Base-by-base conservation (phyloP, 163 green algal species). In the Scenedesmus sp. region DNA sequence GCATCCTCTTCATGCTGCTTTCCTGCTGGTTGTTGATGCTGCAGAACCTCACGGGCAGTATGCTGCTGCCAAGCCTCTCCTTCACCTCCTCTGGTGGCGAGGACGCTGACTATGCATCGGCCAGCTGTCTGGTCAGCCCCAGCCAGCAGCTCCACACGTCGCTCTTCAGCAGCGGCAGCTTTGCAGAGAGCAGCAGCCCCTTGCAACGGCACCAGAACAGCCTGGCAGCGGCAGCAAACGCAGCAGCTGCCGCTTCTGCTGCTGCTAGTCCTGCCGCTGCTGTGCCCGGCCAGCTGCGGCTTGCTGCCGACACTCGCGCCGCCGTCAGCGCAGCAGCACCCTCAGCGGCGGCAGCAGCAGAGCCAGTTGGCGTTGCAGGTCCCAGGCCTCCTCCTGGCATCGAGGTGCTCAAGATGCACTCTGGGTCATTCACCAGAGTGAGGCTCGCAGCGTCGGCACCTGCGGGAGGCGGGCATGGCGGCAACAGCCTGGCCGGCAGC, bases 341-440 rank as follows among this genome's bases (percentile, higher is more conserved):
- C 24, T 42, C 42, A 26, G 79, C 79, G 42, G 42, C 82, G 40
- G 53, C 82, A 76, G 70, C 70, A 18, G 72, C 13, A 9, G 72
- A n/a, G 65, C 24, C 4, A 40, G 30, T 1, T 76, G 30, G 30
- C 20, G 30, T 40, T 37, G 30, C 65, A 40, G 65, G 40, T 37
- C 30, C 30, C 65, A 76, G 26, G 9, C 7, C 30, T 37, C n/a
- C n/a, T n/a, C 65, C 30, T 40, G 72, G 72, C 3, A 87, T 87
- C 13, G 46, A 87, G 5, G 82, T 87, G 33, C n/a, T 87, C 18
- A 49, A 35, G 33, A 88, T 88, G 83, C 56, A 44, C 7, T 81
- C 59, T 43, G 85, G 65, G 37, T 90, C 85, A 4, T 90, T 90
- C 70, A 90, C 72, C 20, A 72, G 46, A 22, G 72, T 90, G 5